A percentile compares a stretch with the other conserved stretches of the same genome.
These are phyloP conservation scores for Abelmoschus esculentus DNA, from an alignment of 345 rosid species.

Conservation along the genomic window DNA sequence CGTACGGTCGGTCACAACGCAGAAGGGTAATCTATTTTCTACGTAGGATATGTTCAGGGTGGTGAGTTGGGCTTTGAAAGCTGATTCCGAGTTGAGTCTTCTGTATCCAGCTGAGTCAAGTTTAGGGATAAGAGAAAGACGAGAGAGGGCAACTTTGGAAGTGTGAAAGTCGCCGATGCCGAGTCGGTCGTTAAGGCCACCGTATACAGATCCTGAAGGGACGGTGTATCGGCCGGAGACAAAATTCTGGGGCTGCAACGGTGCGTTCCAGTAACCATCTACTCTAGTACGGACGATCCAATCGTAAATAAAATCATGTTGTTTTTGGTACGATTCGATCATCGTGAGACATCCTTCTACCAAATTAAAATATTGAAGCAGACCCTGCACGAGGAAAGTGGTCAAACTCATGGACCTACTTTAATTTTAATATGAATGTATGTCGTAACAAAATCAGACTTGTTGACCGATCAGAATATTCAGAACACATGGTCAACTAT, in stretches of 20 bases:
- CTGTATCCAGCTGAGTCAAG: slow-evolving; percentile 52
- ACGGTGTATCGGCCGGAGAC: slow-evolving; percentile 55
- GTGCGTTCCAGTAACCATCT: slow-evolving; percentile 80
- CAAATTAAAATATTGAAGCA: slow-evolving; percentile 70
- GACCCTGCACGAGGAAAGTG: slow-evolving; percentile 41
- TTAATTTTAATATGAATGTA: background rate
- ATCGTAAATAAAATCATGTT: slow-evolving; percentile 54
- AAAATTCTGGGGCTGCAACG: slow-evolving; percentile 49
- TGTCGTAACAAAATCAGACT: too few species aligned
- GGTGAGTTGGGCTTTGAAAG: slow-evolving; percentile 75
- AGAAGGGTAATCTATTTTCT: slow-evolving; percentile 55
- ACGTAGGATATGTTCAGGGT: slow-evolving; percentile 36
- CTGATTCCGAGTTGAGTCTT: slow-evolving; percentile 74
- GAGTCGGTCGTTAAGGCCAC: slow-evolving; percentile 89
- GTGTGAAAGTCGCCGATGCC: slow-evolving; percentile 67
- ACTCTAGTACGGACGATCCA: slow-evolving; percentile 96
- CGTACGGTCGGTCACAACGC: slow-evolving; percentile 62
- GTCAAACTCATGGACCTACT: background rate
- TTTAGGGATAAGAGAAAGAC: slow-evolving; percentile 64
- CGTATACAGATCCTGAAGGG: slow-evolving; percentile 77
- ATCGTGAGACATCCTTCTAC: slow-evolving; percentile 75
- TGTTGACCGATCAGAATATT: background rate
- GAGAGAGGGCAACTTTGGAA: slow-evolving; percentile 66
- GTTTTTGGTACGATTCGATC: slow-evolving; percentile 51
- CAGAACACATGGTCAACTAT: background rate